Conservation (phyloP, 2,329 filamentous ascomycete species). For the Epichloe festucae region DNA sequence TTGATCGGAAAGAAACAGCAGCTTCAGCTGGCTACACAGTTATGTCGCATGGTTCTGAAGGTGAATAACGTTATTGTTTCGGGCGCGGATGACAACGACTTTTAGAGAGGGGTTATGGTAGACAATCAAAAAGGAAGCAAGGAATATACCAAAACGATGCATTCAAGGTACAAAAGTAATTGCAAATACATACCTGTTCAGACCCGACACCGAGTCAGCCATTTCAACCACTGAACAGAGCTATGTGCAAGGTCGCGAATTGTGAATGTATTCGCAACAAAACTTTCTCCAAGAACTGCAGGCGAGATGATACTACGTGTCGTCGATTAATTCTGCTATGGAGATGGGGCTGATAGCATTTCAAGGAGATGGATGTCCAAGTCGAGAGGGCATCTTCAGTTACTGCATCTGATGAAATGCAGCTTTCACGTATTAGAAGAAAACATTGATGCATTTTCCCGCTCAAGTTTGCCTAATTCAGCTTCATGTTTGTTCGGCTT, state of each 20-base stretch:
- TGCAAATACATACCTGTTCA: conserved; percentile 7
- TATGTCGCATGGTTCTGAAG: conserved; percentile 97
- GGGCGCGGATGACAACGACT: conserved; percentile 77
- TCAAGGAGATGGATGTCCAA: conserved; percentile 15
- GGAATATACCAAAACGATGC: conserved; percentile 14
- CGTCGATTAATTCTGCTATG: too few species aligned
- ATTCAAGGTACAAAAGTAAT: neutral
- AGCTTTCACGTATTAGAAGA: conserved; percentile 8
- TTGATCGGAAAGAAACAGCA: conserved; percentile 98
- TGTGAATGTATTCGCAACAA: too few species aligned
- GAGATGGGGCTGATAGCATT: conserved; percentile 5
- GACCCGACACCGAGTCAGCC: conserved; percentile 1
- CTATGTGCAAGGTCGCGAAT: too few species aligned
- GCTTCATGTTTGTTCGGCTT: conserved; percentile 5
- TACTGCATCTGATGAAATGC: conserved; percentile 5
- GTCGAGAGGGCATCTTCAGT: conserved; percentile 14
- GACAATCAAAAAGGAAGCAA: conserved; percentile 3
- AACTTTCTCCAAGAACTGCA: too few species aligned
- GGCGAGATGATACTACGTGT: too few species aligned
- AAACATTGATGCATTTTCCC: conserved; percentile 14
- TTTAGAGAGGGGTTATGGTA: conserved; percentile 35
- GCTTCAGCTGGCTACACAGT: conserved; percentile 86
- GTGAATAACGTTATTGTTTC: conserved; percentile 93
- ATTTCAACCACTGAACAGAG: neutral
- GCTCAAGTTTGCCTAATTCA: conserved; percentile 15